A percentile compares a stretch with the other conserved stretches of the same genome.
Conservation (phyloP, 140 eudicot genomes). For the Senecio squalidus region DNA sequence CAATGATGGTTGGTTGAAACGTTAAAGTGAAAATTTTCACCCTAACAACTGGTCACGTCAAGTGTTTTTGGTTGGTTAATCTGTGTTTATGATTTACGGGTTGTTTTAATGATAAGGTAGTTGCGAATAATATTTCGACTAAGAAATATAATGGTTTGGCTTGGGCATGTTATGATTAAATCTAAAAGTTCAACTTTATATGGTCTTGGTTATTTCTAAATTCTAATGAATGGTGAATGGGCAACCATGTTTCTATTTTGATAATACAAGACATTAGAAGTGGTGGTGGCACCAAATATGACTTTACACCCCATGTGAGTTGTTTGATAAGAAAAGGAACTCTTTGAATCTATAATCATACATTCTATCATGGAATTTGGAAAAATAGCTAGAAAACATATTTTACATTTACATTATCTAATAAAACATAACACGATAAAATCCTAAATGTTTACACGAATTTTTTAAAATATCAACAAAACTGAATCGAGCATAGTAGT, state of each 20-base stretch:
- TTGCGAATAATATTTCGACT: not conserved
- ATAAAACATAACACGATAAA: not conserved
- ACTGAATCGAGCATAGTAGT: no score
- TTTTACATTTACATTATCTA: not conserved
- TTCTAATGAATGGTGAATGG: constrained; percentile 13
- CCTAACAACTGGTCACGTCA: not conserved
- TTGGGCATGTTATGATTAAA: not conserved
- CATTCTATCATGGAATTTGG: constrained; percentile 5
- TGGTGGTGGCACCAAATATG: constrained; percentile 31
- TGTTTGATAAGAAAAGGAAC: constrained; percentile 16
- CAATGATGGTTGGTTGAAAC: not conserved
- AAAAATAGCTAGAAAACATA: not conserved
- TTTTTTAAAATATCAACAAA: no score
- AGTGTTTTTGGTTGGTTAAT: not conserved
- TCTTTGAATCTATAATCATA: constrained; percentile 8
- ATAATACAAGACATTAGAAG: constrained; percentile 19
- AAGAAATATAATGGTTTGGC: not conserved
- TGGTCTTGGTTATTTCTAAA: constrained; percentile 8
- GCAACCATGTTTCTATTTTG: constrained; percentile 23
- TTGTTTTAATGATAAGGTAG: not conserved
- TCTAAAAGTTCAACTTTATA: not conserved
- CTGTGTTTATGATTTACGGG: not conserved
- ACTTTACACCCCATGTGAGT: constrained; percentile 31
- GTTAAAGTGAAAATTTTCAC: not conserved
- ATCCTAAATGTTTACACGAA: no score